These are phyloP conservation scores for Aspergillus conjunctus DNA, from an alignment of 495 filamentous ascomycete genomes.

Conservation along the genomic window DNA sequence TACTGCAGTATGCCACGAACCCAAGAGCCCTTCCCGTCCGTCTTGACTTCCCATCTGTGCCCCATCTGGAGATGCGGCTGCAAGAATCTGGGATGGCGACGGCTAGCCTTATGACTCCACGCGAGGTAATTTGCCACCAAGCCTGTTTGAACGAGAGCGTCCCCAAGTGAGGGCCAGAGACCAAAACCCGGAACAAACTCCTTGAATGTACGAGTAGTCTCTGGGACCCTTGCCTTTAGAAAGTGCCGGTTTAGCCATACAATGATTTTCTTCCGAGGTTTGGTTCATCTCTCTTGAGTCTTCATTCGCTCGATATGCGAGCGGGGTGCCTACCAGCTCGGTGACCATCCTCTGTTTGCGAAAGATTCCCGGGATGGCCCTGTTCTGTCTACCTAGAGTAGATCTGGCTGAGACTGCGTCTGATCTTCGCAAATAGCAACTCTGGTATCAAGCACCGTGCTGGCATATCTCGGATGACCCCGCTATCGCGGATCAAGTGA, in stretches of 20 bases:
- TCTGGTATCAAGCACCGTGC: no score
- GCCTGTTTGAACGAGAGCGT: not conserved
- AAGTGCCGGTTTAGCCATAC: not conserved
- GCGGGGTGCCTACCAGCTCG: not conserved
- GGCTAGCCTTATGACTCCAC: not conserved
- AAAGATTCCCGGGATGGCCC: no score
- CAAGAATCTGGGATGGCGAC: constrained; percentile 1
- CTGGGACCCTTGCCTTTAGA: not conserved
- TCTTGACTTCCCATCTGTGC: not conserved
- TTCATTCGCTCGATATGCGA: not conserved
- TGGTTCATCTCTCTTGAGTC: not conserved
- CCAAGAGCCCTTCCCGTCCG: not conserved
- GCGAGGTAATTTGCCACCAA: not conserved
- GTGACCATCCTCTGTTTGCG: not conserved
- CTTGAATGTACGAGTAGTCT: not conserved
- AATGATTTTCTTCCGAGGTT: not conserved
- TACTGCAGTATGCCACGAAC: not conserved
- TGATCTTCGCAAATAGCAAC: no score
- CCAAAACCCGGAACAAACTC: not conserved
- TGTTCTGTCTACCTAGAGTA: no score
- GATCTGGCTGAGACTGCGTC: no score
- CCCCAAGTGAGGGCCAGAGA: not conserved
- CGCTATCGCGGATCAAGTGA: not conserved
- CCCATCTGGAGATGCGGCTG: not conserved
- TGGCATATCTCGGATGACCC: not conserved